A percentile compares a stretch with the other conserved stretches of the same genome.
Evolutionary conservation across 768 basidiomycete species (phyloP).

Genomic region (Lepiota subincarnata): DNA sequence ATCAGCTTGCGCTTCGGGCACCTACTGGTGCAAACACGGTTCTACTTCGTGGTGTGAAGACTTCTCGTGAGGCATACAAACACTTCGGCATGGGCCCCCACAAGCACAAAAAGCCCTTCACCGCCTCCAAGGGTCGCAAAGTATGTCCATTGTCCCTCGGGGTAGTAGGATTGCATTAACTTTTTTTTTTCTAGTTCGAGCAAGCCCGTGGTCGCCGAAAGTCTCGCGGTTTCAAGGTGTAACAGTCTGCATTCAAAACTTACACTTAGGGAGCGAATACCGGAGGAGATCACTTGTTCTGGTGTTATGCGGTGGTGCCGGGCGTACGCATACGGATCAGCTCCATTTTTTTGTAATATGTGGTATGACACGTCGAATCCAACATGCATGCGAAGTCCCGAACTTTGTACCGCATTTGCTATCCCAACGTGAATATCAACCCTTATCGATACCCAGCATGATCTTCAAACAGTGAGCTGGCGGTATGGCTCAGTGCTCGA

Average conservation of each 20-base stretch:
- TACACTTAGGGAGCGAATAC: constrained; percentile 17
- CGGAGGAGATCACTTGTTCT: constrained; percentile 21
- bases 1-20: constrained; percentile 92
- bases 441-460: no score
- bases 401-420: neutral
- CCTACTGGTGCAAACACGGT: constrained; percentile 96
- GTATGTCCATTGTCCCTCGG: constrained; percentile 28
- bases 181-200: constrained; percentile 69
- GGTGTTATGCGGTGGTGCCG: constrained; percentile 25
- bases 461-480: no score
- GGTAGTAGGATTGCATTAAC: neutral
- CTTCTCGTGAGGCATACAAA: constrained; percentile 89
- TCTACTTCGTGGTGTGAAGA: constrained; percentile 88
- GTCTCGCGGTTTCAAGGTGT: constrained; percentile 96
- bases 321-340: constrained; percentile 33
- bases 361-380: constrained; percentile 11
- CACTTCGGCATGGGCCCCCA: constrained; percentile 98
- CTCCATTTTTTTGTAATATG: constrained; percentile 14
- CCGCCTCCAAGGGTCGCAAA: constrained; percentile 95
- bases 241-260: constrained; percentile 32
- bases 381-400: neutral
- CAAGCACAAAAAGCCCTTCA: constrained; percentile 98
- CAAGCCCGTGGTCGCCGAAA: constrained; percentile 98
- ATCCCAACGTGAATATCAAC: neutral
- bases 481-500: no score